phyloP scores from a whole-genome alignment of 129 eudicot genomes.

The Flaveria bidentis region DNA sequence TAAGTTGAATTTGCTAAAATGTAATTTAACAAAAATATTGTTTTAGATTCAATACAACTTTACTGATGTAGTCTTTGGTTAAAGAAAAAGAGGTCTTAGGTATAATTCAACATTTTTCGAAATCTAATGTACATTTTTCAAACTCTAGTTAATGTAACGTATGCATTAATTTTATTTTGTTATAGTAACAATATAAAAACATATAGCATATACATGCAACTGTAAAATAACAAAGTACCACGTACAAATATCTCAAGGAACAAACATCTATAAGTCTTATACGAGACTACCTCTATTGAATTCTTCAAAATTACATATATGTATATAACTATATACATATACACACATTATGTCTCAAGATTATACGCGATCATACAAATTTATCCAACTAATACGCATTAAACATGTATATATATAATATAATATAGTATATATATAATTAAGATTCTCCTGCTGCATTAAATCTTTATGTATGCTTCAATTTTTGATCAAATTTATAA shows the following conservation, averaged over 20 bases:
- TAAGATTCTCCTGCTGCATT: conserved; percentile 14
- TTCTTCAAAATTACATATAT: conserved; percentile 18
- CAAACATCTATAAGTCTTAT: conserved; percentile 2
- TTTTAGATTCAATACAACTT: too few species aligned
- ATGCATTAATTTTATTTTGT: too few species aligned
- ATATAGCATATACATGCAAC: too few species aligned
- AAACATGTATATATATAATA: conserved; percentile 15
- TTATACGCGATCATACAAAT: conserved; percentile 25
- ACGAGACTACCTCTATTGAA: background rate
- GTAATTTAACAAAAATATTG: too few species aligned
- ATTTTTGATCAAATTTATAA: conserved; percentile 31
- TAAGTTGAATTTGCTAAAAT: too few species aligned
- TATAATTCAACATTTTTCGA: too few species aligned
- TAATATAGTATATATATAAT: background rate
- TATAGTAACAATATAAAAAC: too few species aligned
- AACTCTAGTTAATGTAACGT: too few species aligned
- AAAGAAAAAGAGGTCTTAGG: too few species aligned
- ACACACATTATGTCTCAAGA: conserved; percentile 33
- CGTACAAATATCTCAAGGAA: background rate
- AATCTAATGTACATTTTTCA: too few species aligned
- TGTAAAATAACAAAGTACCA: background rate
- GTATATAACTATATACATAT: conserved; percentile 9
- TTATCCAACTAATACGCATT: conserved; percentile 15
- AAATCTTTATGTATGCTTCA: conserved; percentile 15
- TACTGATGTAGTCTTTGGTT: too few species aligned